Conservation (phyloP, 1,139 yeast species). For the Hemisphaericaspora xylofermentans region DNA sequence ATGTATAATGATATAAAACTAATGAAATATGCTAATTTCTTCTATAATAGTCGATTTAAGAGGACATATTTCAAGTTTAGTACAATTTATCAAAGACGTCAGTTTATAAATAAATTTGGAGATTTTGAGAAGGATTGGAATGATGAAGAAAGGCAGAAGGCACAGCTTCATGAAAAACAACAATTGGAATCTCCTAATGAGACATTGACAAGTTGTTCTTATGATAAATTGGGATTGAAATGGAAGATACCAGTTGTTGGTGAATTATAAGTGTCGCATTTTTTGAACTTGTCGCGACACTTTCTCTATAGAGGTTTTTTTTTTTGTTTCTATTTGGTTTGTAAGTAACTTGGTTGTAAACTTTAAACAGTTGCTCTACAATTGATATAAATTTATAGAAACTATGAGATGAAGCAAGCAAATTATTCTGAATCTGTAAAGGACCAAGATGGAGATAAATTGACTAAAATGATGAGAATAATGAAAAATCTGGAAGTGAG, state of each 20-base stretch:
- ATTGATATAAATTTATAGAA: neutral
- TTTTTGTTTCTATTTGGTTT: too few relatives aligned
- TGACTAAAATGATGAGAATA: neutral
- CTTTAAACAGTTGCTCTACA: too few relatives aligned
- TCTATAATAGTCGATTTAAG: slow-evolving; percentile 34
- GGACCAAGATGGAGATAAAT: neutral
- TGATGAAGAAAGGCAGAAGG: slow-evolving; percentile 16
- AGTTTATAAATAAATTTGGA: slow-evolving; percentile 47
- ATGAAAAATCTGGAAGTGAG: neutral
- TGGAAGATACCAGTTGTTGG: slow-evolving; percentile 54
- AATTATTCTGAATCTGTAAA: neutral
- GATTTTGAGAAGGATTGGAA: slow-evolving; percentile 39
- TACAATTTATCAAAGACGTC: slow-evolving; percentile 48
- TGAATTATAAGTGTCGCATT: slow-evolving; percentile 25
- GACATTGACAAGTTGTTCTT: slow-evolving; percentile 24
- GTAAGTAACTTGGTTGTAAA: neutral
- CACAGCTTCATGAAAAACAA: neutral
- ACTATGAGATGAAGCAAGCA: neutral
- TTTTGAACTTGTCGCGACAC: neutral
- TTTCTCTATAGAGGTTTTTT: too few relatives aligned
- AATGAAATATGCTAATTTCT: slow-evolving; percentile 33
- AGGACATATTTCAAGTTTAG: slow-evolving; percentile 45
- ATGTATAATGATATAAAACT: slow-evolving; percentile 18
- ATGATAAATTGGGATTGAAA: slow-evolving; percentile 44
- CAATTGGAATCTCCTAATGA: too few relatives aligned